A percentile compares a stretch with the other conserved stretches of the same genome.
Evolutionary conservation across 169 alveolate species (phyloP).

Genomic region (Eimeria praecox): DNA sequence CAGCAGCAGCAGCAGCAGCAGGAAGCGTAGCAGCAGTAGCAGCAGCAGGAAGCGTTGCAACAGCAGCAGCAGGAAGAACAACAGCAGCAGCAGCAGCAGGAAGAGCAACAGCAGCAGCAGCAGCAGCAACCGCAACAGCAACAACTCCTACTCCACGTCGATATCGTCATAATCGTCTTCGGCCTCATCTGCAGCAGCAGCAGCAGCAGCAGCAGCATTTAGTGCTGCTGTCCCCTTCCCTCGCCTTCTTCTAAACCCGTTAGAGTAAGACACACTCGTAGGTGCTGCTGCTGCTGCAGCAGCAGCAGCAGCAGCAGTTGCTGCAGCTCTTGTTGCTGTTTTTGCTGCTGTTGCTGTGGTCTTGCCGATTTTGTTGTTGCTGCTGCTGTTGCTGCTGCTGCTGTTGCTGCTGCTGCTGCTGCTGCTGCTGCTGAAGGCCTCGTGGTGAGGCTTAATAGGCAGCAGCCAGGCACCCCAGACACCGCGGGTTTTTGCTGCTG

Average conservation of each 20-base stretch:
- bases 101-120: conserved; percentile 13
- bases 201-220: neutral
- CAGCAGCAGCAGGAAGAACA: neutral
- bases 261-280: neutral
- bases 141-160: neutral
- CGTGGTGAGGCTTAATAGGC: neutral
- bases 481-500: neutral
- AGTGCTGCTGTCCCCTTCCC: neutral
- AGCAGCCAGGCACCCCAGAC: neutral
- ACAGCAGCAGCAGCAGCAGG: neutral
- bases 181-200: neutral
- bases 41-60: neutral
- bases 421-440: neutral
- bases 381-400: conserved; percentile 25
- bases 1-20: neutral
- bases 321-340: neutral
- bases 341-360: neutral
- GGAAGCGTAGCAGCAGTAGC: neutral
- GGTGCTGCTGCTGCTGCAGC: neutral
- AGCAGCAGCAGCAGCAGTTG: neutral
- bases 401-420: conserved; percentile 38
- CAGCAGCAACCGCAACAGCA: neutral
- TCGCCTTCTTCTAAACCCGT: neutral
- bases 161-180: neutral
- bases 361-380: neutral